phyloP scores from a whole-genome alignment of 164 flowering plant species.

The Aristolochia contorta region DNA sequence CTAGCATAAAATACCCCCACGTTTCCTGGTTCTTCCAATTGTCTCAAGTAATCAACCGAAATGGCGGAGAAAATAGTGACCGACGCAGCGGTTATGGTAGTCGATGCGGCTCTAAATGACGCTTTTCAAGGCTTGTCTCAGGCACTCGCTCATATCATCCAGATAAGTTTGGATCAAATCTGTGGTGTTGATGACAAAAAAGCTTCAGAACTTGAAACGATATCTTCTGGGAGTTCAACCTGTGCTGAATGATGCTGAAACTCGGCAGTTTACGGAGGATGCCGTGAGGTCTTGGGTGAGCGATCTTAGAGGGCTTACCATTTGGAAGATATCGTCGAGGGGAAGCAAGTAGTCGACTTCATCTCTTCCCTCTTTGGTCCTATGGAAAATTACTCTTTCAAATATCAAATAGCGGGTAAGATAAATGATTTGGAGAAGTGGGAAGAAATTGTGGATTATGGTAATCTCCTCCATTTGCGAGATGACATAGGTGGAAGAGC shows the following conservation, averaged over 20 bases:
- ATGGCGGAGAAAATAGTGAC: slow-evolving; percentile 7
- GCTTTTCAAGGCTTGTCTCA: neutral
- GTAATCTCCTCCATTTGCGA: neutral
- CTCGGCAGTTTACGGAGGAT: slow-evolving; percentile 2
- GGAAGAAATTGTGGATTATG: neutral
- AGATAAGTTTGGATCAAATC: neutral
- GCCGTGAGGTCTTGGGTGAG: slow-evolving; percentile 7
- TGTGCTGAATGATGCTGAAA: slow-evolving; percentile 8
- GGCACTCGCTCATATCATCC: neutral
- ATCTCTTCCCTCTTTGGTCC: neutral
- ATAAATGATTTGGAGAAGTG: slow-evolving; percentile 1
- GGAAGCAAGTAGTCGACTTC: neutral
- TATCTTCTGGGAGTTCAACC: neutral
- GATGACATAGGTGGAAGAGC: neutral
- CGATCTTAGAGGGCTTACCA: slow-evolving; percentile 14
- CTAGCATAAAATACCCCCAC: no score
- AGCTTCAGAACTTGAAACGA: neutral
- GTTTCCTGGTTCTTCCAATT: no score
- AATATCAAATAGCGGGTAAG: neutral
- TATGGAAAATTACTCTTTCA: neutral
- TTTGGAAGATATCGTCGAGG: slow-evolving; percentile 9
- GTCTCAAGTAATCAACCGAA: no score
- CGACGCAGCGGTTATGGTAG: neutral
- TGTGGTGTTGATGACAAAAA: neutral
- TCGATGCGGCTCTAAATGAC: neutral